Conservation (phyloP, 495 filamentous ascomycete genomes). For the Neurospora africana region DNA sequence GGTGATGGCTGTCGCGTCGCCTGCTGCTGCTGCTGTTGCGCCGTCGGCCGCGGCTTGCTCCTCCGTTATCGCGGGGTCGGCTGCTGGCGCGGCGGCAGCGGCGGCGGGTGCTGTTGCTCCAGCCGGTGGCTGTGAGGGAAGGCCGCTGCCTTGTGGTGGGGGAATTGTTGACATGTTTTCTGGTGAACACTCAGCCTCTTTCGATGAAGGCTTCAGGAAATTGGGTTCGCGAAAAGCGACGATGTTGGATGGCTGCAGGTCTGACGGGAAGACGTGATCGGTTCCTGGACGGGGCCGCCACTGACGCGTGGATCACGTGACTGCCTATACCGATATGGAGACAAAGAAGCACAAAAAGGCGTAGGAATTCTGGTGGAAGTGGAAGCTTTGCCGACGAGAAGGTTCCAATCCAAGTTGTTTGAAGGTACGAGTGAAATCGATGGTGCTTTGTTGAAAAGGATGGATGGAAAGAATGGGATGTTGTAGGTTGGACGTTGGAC, state of each 20-base stretch:
- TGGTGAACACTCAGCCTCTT: not conserved
- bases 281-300: not conserved
- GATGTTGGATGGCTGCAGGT: not conserved
- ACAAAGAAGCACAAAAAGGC: not conserved
- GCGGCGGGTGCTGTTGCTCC: not conserved
- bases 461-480: not conserved
- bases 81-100: slow-evolving; percentile 1
- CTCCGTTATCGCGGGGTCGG: slow-evolving; percentile 10
- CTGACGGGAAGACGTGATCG: not conserved
- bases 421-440: not conserved
- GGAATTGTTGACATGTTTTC: not conserved
- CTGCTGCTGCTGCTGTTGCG: not conserved
- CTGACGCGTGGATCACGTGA: not conserved
- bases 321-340: not conserved
- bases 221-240: not conserved
- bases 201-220: not conserved
- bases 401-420: not conserved
- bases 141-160: not conserved
- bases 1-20: not conserved
- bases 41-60: slow-evolving; percentile 8
- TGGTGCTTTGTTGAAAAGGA: not conserved
- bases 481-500: not conserved
- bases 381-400: not conserved
- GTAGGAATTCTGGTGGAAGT: not conserved
- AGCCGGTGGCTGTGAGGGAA: not conserved